Percentiles rank a stretch among this genome's conserved stretches.
phyloP scores from a whole-genome alignment of 225 moss, liverwort and hornwort species.

The Marchantia polymorpha region DNA sequence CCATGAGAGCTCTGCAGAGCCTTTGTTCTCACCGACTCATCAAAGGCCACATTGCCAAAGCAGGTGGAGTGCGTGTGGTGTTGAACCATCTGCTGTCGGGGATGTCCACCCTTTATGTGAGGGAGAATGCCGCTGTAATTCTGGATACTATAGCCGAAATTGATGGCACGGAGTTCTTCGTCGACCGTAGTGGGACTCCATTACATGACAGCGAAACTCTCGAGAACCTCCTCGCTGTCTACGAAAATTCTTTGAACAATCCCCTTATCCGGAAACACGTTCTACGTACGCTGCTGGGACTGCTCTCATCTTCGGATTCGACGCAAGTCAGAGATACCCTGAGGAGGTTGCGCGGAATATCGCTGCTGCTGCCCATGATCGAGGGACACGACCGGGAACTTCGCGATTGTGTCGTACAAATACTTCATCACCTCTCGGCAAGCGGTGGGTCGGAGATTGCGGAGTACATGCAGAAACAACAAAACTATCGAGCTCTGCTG shows the following conservation, averaged over 20 bases:
- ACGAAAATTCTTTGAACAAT: slow-evolving; percentile 24
- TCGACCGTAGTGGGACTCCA: slow-evolving; percentile 32
- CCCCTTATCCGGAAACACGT: slow-evolving; percentile 32
- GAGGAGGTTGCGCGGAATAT: slow-evolving; percentile 32
- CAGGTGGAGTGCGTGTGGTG: slow-evolving; percentile 36
- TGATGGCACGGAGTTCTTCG: slow-evolving; percentile 30
- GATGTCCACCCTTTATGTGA: slow-evolving; percentile 30
- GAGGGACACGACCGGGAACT: slow-evolving; percentile 21
- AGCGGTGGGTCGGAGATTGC: slow-evolving; percentile 36
- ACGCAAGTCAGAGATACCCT: slow-evolving; percentile 26
- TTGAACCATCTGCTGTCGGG: slow-evolving; percentile 35
- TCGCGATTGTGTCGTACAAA: slow-evolving; percentile 29
- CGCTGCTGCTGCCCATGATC: slow-evolving; percentile 32
- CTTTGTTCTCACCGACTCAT: slow-evolving; percentile 26
- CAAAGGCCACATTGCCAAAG: slow-evolving; percentile 30
- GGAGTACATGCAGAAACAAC: slow-evolving; percentile 19
- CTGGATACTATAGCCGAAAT: slow-evolving; percentile 33
- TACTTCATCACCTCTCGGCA: slow-evolving; percentile 34
- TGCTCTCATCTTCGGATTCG: slow-evolving; percentile 28
- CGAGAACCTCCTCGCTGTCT: slow-evolving; percentile 33
- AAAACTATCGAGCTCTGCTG: slow-evolving; percentile 19
- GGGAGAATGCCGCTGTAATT: slow-evolving; percentile 38
- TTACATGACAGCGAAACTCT: slow-evolving; percentile 26
- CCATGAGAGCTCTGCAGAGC: slow-evolving; percentile 33
- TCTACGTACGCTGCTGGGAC: slow-evolving; percentile 32